Percentiles rank a stretch among this genome's conserved stretches.
phyloP scores from a whole-genome alignment of 352 stramenopile species.

The Globisporangium ultimum region DNA sequence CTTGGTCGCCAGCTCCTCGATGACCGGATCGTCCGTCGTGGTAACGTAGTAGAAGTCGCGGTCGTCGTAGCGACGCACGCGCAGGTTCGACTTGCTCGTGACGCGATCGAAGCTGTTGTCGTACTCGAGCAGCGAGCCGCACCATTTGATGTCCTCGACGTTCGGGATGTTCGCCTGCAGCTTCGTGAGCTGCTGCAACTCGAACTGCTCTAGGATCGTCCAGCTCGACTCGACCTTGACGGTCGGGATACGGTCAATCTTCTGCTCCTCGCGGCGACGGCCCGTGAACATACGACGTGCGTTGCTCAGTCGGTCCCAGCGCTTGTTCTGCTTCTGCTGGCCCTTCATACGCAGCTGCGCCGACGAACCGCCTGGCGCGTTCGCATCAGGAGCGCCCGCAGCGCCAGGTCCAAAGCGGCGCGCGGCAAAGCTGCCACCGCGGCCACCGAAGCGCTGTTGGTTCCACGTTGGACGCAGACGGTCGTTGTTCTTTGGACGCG shows the following conservation, averaged over 20 bases:
- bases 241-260: conserved; percentile 80
- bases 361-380: conserved; percentile 38
- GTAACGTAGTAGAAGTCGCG: conserved; percentile 97
- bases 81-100: conserved; percentile 79
- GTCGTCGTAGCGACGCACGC: conserved; percentile 80
- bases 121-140: conserved; percentile 93
- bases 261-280: conserved; percentile 66
- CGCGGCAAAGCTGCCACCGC: conserved; percentile 38
- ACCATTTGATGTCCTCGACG: conserved; percentile 92
- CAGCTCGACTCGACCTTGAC: conserved; percentile 92
- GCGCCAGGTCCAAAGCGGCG: conserved; percentile 18
- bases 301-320: conserved; percentile 76
- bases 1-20: conserved; percentile 92
- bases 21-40: conserved; percentile 95
- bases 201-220: conserved; percentile 95
- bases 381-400: conserved; percentile 24
- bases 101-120: conserved; percentile 94
- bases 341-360: conserved; percentile 77
- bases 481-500: conserved; percentile 72
- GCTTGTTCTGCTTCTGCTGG: conserved; percentile 87
- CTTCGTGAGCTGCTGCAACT: conserved; percentile 95
- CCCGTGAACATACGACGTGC: conserved; percentile 63
- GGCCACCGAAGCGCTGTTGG: conserved; percentile 77
- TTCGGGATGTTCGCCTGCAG: conserved; percentile 87
- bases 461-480: conserved; percentile 81